Base-by-base conservation (phyloP, 768 basidiomycete species). In the Suillus weaverae region DNA sequence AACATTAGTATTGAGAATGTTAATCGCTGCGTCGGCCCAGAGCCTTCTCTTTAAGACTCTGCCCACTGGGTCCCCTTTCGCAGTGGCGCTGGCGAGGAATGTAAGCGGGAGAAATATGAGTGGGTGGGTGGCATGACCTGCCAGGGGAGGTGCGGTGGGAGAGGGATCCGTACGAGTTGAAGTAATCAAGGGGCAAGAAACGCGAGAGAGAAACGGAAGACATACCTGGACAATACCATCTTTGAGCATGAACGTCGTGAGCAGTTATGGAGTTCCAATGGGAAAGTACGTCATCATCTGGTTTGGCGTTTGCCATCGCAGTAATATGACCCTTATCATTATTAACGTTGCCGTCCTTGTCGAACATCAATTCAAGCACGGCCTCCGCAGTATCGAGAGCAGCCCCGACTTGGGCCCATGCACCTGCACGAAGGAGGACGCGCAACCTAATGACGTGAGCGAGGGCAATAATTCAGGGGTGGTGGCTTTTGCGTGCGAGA, bases 21-120 rank as follows among this genome's bases (percentile, higher is more conserved):
- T n/a, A 75, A 90, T 59, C 0, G 90, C 92, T 66, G 90, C 90
- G 7, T 74, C 73, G 0, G 89, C 86, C 76, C 92, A 94, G 0
- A 90, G 77, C 55, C 85, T 87, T 64, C 88, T 82, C 78, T 89
- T 90, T 4, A 91, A 91, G 61, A 85, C 88, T 32, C 89, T 81
- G 46, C 91, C 92, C 0, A 89, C 85, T 0, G 88, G 83, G 70
- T 94, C 91, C 16, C 89, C 84, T 69, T 91, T 91, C 0, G 89
- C 84, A 1, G 85, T 78, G 5, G 84, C 83, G 68, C 86, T 89
- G 46, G 91, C 77, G 5, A 92, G 83, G 72, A 89, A 92, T 0
- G 85, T 87, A 5, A 92, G 79, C 14, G 85, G 73, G 67, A 86
- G 88, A 0, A 92, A 68, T 2, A 89, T 74, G 5, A 87, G 84